Conservation (phyloP, 441 rosid species). For the Syzygium syzygioides region DNA sequence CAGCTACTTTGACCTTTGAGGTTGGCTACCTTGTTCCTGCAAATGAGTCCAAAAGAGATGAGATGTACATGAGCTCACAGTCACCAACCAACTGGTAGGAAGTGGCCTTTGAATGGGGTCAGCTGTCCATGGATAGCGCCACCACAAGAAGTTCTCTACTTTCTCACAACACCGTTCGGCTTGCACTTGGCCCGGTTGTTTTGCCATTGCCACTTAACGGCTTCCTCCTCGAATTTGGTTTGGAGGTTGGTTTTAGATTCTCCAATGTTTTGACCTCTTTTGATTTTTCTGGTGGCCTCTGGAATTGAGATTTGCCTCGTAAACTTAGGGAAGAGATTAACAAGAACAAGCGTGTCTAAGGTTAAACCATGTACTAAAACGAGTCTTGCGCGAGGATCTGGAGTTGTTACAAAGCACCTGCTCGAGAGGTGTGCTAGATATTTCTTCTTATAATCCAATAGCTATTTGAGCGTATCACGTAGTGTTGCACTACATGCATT, state of each 20-base stretch:
- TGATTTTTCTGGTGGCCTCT: neutral
- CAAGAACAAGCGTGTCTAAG: neutral
- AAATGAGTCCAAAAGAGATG: too few species aligned
- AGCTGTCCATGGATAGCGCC: too few species aligned
- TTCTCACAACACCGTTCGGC: too few species aligned
- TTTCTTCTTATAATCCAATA: neutral
- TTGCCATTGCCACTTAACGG: too few species aligned
- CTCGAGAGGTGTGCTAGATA: constrained; percentile 30
- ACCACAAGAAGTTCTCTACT: too few species aligned
- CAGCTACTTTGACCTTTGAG: too few species aligned
- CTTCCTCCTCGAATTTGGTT: constrained; percentile 24
- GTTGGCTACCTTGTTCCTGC: too few species aligned
- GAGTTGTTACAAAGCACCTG: constrained; percentile 43
- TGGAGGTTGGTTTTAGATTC: constrained; percentile 27
- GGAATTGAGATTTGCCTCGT: neutral
- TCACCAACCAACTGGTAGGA: too few species aligned
- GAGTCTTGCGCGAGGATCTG: constrained; percentile 53
- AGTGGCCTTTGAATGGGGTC: too few species aligned
- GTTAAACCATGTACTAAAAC: constrained; percentile 66
- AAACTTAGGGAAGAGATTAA: neutral
- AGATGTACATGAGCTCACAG: too few species aligned
- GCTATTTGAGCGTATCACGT: neutral
- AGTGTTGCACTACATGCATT: constrained; percentile 43
- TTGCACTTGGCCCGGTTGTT: too few species aligned
- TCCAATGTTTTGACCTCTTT: neutral